phyloP scores from a whole-genome alignment of 2,329 filamentous ascomycete species.

The Curvularia sp. region DNA sequence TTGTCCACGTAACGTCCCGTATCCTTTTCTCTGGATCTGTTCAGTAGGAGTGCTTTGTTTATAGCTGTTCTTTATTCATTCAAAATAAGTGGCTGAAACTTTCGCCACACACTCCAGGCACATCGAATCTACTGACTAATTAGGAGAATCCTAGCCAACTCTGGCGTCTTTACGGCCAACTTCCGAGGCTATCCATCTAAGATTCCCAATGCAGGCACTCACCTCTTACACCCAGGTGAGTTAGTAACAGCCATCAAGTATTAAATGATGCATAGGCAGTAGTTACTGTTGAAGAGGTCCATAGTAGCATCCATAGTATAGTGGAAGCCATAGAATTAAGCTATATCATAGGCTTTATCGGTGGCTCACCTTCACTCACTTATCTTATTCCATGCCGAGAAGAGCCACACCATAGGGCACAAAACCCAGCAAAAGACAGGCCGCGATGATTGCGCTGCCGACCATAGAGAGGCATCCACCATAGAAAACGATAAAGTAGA shows the following conservation, averaged over 20 bases:
- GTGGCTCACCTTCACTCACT: neutral
- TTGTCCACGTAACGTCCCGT: too few species aligned
- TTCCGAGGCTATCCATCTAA: too few species aligned
- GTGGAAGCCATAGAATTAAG: neutral
- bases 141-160: too few species aligned
- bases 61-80: too few species aligned
- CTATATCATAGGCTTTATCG: neutral
- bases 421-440: neutral
- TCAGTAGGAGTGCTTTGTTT: too few species aligned
- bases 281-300: neutral
- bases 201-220: too few species aligned
- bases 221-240: neutral
- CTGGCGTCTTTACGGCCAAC: too few species aligned
- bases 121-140: too few species aligned
- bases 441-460: neutral
- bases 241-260: neutral
- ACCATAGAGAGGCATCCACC: neutral
- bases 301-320: neutral
- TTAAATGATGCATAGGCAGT: neutral
- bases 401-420: neutral
- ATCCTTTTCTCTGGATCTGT: too few species aligned
- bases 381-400: neutral
- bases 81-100: too few species aligned
- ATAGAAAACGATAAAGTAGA: conserved; percentile 5
- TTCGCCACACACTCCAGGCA: too few species aligned